phyloP scores from a whole-genome alignment of 352 stramenopile species.

The Phytophthora vignae region DNA sequence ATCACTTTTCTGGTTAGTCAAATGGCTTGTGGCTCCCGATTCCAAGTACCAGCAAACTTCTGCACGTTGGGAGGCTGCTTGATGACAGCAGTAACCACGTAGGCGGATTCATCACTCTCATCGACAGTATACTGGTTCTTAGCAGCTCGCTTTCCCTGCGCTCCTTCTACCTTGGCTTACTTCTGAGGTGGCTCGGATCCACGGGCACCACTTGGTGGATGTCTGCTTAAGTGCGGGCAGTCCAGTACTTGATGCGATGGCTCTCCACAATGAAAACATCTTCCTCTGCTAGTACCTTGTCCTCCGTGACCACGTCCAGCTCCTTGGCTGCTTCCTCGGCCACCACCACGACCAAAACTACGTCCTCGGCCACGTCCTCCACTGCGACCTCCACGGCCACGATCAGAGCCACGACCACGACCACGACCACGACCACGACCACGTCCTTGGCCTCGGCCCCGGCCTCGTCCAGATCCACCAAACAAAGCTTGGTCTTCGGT shows the following conservation, averaged over 20 bases:
- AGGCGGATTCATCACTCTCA: too few species aligned
- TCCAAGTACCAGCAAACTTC: too few species aligned
- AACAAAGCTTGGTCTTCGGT: not conserved
- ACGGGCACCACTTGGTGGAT: too few species aligned
- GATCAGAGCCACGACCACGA: not conserved
- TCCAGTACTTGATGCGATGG: not conserved
- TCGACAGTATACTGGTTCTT: too few species aligned
- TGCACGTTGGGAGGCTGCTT: too few species aligned
- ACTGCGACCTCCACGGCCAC: not conserved
- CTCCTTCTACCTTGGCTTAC: too few species aligned
- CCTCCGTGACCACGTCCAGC: not conserved
- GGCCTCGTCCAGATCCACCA: conserved; percentile 1
- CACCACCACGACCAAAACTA: not conserved
- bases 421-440: not conserved
- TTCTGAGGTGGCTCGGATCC: too few species aligned
- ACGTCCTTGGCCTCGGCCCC: not conserved
- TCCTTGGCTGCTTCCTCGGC: not conserved
- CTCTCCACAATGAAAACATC: not conserved
- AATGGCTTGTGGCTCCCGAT: too few species aligned
- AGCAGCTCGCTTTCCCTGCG: too few species aligned
- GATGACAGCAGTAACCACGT: too few species aligned
- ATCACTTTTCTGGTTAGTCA: too few species aligned
- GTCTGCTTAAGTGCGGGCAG: not conserved
- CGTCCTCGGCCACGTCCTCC: not conserved
- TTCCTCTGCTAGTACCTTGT: not conserved